A percentile compares a stretch with the other conserved stretches of the same genome.
Conservation (phyloP, 2,329 filamentous ascomycete genomes). For the Sporothrix protearum region DNA sequence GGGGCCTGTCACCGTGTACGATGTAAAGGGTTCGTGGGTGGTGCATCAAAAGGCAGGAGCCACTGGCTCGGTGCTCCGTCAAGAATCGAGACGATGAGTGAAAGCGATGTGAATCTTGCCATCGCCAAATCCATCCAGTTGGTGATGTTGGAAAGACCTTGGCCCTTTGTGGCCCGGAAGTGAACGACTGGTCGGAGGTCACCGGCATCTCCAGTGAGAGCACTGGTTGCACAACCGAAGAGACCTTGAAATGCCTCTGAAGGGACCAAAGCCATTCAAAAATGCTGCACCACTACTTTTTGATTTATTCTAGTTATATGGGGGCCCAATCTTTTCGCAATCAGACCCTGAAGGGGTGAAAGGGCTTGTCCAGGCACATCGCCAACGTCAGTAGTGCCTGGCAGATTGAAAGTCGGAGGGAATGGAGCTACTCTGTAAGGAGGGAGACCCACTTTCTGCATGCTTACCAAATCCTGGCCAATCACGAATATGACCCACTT, state of each 20-base stretch:
- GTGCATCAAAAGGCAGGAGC: not conserved
- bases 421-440: not conserved
- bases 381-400: not conserved
- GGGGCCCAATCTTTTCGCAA: not conserved
- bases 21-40: not conserved
- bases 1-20: not conserved
- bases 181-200: not conserved
- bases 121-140: not conserved
- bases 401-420: not conserved
- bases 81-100: no score
- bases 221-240: no score
- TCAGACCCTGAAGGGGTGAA: not conserved
- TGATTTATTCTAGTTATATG: no score
- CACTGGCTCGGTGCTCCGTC: not conserved
- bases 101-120: no score
- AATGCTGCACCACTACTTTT: no score
- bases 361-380: not conserved
- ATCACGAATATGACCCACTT: not conserved
- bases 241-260: no score
- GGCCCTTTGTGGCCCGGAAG: not conserved
- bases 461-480: constrained; percentile 3
- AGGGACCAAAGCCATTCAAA: no score
- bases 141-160: not conserved
- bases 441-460: not conserved
- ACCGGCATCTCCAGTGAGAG: not conserved